phyloP scores from a whole-genome alignment of 352 stramenopile genomes.

The Phytophthora constricta region DNA sequence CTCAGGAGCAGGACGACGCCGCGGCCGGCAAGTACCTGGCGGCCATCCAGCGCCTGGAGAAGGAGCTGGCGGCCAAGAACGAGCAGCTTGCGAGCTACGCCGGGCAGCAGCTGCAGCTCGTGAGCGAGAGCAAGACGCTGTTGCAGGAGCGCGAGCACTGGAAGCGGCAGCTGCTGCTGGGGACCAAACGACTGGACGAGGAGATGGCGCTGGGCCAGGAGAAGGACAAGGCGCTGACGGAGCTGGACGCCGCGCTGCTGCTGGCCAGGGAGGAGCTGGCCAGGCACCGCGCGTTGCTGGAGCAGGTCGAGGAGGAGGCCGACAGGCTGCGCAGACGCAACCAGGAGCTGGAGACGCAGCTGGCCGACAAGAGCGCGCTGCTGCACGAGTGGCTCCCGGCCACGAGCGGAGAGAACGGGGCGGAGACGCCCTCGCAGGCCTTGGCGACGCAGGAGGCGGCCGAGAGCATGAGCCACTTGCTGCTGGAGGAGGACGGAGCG shows the following conservation, averaged over 20 bases:
- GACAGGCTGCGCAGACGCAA: slow-evolving; percentile 48
- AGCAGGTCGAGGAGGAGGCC: slow-evolving; percentile 55
- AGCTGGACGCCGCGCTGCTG: slow-evolving; percentile 59
- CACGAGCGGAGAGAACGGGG: slow-evolving; percentile 30
- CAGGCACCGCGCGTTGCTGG: slow-evolving; percentile 61
- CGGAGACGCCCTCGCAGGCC: slow-evolving; percentile 13
- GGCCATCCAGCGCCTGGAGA: slow-evolving; percentile 75
- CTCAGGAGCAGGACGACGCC: slow-evolving; percentile 35
- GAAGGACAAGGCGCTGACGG: slow-evolving; percentile 74
- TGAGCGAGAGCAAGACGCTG: slow-evolving; percentile 79
- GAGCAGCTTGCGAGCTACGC: slow-evolving; percentile 58
- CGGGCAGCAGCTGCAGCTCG: slow-evolving; percentile 66
- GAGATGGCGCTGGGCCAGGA: slow-evolving; percentile 66
- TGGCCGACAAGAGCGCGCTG: slow-evolving; percentile 64
- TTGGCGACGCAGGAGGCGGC: slow-evolving; percentile 52
- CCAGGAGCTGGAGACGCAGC: slow-evolving; percentile 55
- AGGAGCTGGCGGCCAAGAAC: slow-evolving; percentile 73
- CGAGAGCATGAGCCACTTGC: slow-evolving; percentile 53
- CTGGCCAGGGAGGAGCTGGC: slow-evolving; percentile 63
- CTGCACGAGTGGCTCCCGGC: slow-evolving; percentile 72
- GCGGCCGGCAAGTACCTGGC: slow-evolving; percentile 56
- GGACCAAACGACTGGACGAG: slow-evolving; percentile 65
- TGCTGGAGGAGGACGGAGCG: slow-evolving; percentile 35
- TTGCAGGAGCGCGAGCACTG: slow-evolving; percentile 69
- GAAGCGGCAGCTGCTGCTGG: slow-evolving; percentile 58